Evolutionary conservation across 83 land plant species (phyloP).

Genomic region (Thuja plicata): DNA sequence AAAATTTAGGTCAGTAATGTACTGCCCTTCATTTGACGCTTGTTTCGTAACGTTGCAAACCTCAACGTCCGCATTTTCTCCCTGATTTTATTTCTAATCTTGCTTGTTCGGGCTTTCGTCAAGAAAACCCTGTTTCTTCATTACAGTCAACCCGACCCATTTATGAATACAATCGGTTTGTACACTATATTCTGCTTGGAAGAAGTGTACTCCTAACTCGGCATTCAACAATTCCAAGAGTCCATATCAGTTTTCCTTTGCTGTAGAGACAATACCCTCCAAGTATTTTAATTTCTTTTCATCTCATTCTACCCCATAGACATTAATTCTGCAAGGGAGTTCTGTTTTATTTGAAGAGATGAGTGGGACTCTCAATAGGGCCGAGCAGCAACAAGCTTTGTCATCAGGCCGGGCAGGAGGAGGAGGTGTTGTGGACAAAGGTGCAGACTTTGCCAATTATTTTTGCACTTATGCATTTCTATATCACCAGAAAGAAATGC

Average conservation of each 20-base stretch:
- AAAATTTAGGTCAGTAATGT: background rate
- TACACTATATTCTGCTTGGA: background rate
- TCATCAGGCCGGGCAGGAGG: slow-evolving; percentile 9
- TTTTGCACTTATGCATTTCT: slow-evolving; percentile 97
- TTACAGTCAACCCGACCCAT: background rate
- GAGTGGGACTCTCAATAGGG: slow-evolving; percentile 17
- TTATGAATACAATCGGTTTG: background rate
- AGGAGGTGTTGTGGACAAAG: slow-evolving; percentile 66
- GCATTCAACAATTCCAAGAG: background rate
- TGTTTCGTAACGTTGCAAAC: background rate
- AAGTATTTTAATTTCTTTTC: background rate
- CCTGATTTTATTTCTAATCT: background rate
- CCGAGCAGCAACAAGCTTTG: background rate
- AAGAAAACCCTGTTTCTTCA: background rate
- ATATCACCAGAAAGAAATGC: slow-evolving; percentile 99
- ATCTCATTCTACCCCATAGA: background rate
- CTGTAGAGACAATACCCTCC: background rate
- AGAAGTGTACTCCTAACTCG: background rate
- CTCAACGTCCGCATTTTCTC: background rate
- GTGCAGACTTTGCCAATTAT: slow-evolving; percentile 91
- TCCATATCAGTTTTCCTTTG: background rate
- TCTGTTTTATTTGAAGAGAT: slow-evolving; percentile 1
- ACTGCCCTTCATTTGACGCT: background rate
- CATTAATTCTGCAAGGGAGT: background rate
- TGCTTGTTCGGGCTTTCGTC: background rate